Evolutionary conservation across 352 stramenopile species (phyloP).

Genomic region (Globisporangium ultimum): DNA sequence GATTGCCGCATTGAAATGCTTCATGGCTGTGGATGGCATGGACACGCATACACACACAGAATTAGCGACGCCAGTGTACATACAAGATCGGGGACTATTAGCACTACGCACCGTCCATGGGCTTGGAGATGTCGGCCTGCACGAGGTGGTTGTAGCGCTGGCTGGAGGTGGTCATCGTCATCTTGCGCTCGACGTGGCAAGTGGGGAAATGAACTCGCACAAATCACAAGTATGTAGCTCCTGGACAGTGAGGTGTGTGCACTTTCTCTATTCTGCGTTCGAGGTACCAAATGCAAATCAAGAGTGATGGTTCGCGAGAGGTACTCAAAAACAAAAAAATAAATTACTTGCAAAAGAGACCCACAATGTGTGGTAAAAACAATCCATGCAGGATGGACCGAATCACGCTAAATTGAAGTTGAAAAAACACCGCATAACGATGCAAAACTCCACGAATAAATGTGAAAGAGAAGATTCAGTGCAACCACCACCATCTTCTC

Average conservation of each 20-base stretch:
- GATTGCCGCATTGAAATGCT: constrained; percentile 3
- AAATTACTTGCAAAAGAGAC: constrained; percentile 1
- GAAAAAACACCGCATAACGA: too few species aligned
- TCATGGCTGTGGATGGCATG: constrained; percentile 20
- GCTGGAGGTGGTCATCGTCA: constrained; percentile 13
- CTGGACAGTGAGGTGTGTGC: background rate
- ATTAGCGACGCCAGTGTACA: background rate
- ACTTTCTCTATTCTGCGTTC: background rate
- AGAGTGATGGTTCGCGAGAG: too few species aligned
- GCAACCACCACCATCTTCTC: too few species aligned
- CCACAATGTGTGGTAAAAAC: background rate
- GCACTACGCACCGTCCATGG: constrained; percentile 17
- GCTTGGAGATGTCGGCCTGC: constrained; percentile 28
- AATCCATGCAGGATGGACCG: background rate
- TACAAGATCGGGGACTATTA: background rate
- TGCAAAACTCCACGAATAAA: too few species aligned
- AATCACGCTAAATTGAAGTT: too few species aligned
- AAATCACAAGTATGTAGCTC: background rate
- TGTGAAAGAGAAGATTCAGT: too few species aligned
- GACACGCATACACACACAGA: background rate
- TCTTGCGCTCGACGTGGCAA: background rate
- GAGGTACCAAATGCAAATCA: background rate
- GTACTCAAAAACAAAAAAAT: background rate
- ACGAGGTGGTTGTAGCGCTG: constrained; percentile 26
- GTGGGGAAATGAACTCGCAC: background rate